These are phyloP conservation scores for Areca catechu DNA, from an alignment of 176 grass and related monocot species.

Conservation along the genomic window DNA sequence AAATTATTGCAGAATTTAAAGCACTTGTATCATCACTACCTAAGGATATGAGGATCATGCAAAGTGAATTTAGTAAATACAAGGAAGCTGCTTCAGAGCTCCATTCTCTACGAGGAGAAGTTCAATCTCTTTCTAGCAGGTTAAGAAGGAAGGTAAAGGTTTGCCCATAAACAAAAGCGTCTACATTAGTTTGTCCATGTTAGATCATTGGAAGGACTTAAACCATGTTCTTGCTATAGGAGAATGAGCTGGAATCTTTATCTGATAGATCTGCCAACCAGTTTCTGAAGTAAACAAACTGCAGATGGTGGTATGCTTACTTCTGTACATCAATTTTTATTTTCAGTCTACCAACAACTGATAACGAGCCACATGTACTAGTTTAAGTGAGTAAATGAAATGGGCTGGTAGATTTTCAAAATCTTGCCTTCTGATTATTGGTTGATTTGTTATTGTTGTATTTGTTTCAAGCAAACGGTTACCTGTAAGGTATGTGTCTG, in stretches of 20 bases:
- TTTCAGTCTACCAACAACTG: too few relatives aligned
- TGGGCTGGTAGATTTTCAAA: too few relatives aligned
- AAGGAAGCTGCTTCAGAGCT: slow-evolving; percentile 59
- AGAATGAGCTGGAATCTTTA: slow-evolving; percentile 41
- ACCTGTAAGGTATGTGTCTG: too few relatives aligned
- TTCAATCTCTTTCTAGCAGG: slow-evolving; percentile 58
- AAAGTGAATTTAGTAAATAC: slow-evolving; percentile 66
- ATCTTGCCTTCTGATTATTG: too few relatives aligned
- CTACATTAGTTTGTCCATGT: too few relatives aligned
- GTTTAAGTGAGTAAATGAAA: too few relatives aligned
- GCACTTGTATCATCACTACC: slow-evolving; percentile 63
- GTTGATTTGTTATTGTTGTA: too few relatives aligned
- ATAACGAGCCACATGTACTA: too few relatives aligned
- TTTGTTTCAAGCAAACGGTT: too few relatives aligned
- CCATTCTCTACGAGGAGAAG: slow-evolving; percentile 65
- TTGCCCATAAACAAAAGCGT: slow-evolving; percentile 1
- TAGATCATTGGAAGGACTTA: not conserved
- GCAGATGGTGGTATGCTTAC: slow-evolving; percentile 26
- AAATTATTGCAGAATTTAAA: slow-evolving; percentile 81
- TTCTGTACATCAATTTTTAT: too few relatives aligned
- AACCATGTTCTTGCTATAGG: slow-evolving; percentile 34
- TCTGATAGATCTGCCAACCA: slow-evolving; percentile 36
- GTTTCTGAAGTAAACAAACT: slow-evolving; percentile 55
- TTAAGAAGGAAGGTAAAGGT: slow-evolving; percentile 53
- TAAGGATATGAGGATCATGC: slow-evolving; percentile 64